phyloP scores from a whole-genome alignment of 2,329 filamentous ascomycete species.

The Coleophoma eucalyptorum region DNA sequence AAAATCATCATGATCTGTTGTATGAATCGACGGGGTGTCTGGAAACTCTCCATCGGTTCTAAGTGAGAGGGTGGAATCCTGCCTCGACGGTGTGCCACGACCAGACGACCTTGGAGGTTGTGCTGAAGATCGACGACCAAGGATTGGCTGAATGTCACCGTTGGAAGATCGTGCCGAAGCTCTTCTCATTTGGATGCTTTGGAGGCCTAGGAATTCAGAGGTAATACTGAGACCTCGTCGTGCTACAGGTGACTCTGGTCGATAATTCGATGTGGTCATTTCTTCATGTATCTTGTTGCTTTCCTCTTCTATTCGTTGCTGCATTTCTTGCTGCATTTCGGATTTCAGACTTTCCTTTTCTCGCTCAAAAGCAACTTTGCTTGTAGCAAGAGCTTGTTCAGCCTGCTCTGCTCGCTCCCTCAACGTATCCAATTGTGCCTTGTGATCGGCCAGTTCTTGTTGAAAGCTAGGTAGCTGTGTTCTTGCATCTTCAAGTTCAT shows the following conservation, averaged over 20 bases:
- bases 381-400: slow-evolving; percentile 59
- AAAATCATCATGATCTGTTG: slow-evolving; percentile 34
- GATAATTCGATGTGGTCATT: slow-evolving; percentile 26
- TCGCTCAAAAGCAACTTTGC: slow-evolving; percentile 49
- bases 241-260: slow-evolving; percentile 24
- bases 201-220: slow-evolving; percentile 29
- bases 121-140: slow-evolving; percentile 19
- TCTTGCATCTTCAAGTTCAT: slow-evolving; percentile 72
- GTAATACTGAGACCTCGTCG: slow-evolving; percentile 26
- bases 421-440: slow-evolving; percentile 56
- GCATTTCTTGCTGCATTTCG: slow-evolving; percentile 48
- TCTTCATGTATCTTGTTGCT: slow-evolving; percentile 54
- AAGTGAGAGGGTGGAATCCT: slow-evolving; percentile 25
- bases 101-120: slow-evolving; percentile 20
- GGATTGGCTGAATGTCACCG: slow-evolving; percentile 19
- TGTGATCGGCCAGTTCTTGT: slow-evolving; percentile 58
- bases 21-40: slow-evolving; percentile 20
- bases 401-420: slow-evolving; percentile 62
- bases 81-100: slow-evolving; percentile 23
- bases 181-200: slow-evolving; percentile 28
- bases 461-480: slow-evolving; percentile 61
- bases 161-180: slow-evolving; percentile 23
- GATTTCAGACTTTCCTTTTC: slow-evolving; percentile 56
- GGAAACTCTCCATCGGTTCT: slow-evolving; percentile 15
- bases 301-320: slow-evolving; percentile 61